phyloP scores from a whole-genome alignment of 139 green algal species.

The Ulvella scutata region DNA sequence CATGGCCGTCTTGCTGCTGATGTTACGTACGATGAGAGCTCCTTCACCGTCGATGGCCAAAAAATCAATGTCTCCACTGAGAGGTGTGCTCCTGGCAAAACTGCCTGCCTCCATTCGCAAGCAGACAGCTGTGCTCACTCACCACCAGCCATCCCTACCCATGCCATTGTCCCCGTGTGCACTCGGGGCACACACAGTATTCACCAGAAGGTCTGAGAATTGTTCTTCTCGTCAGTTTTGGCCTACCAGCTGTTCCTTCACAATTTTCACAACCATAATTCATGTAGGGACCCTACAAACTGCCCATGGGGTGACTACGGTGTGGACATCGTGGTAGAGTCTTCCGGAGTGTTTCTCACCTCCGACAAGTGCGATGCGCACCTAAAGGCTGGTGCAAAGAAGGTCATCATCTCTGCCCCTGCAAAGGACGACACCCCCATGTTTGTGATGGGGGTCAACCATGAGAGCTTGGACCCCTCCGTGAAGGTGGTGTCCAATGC shows the following conservation, averaged over 20 bases:
- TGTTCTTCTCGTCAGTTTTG: background rate
- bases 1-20: conserved; percentile 49
- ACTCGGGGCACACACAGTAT: background rate
- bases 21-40: conserved; percentile 22
- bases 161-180: background rate
- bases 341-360: conserved; percentile 87
- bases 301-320: conserved; percentile 68
- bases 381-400: conserved; percentile 78
- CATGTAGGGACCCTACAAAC: conserved; percentile 53
- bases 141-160: background rate
- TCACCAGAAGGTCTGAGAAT: background rate
- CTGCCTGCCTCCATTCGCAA: background rate
- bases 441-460: conserved; percentile 93
- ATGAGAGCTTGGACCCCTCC: conserved; percentile 63
- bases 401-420: conserved; percentile 90
- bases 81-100: conserved; percentile 22
- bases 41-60: conserved; percentile 50
- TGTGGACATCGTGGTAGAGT: conserved; percentile 78
- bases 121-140: background rate
- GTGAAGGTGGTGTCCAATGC: conserved; percentile 82
- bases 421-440: conserved; percentile 73
- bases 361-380: conserved; percentile 60
- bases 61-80: conserved; percentile 47
- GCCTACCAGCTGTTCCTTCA: background rate
- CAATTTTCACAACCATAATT: background rate